phyloP scores from a whole-genome alignment of 306 rosid species.

The Prunus salicina region DNA sequence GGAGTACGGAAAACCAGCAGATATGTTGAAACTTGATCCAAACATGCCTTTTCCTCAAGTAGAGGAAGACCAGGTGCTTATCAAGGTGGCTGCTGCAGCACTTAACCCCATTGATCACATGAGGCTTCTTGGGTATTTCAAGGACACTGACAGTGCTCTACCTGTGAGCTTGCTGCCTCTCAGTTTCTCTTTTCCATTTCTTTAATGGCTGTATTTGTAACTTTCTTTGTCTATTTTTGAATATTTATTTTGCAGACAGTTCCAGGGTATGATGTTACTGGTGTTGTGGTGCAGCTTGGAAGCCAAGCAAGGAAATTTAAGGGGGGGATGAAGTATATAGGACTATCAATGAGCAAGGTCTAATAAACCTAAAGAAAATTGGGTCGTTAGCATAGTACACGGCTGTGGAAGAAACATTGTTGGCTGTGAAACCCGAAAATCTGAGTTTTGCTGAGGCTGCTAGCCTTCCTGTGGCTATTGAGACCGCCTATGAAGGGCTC shows the following conservation, averaged over 20 bases:
- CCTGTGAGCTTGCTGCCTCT: constrained; percentile 10
- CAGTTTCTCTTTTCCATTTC: too few species aligned
- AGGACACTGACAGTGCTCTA: constrained; percentile 13
- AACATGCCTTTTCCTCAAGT: constrained; percentile 38
- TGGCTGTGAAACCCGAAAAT: constrained; percentile 61
- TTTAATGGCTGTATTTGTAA: too few species aligned
- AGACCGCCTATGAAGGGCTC: constrained; percentile 71
- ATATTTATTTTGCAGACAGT: constrained; percentile 31
- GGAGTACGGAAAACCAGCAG: constrained; percentile 40
- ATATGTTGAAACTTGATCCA: constrained; percentile 46
- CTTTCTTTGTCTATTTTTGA: too few species aligned
- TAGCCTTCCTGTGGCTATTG: constrained; percentile 61
- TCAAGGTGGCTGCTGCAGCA: constrained; percentile 66
- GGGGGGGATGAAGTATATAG: constrained; percentile 71
- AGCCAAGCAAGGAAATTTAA: constrained; percentile 53
- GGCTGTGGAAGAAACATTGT: constrained; percentile 48
- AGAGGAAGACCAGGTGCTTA: constrained; percentile 50
- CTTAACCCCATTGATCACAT: constrained; percentile 63
- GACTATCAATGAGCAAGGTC: constrained; percentile 41
- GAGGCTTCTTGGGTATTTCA: constrained; percentile 39
- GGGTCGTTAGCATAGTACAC: constrained; percentile 77
- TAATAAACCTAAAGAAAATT: constrained; percentile 25
- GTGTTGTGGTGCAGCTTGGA: constrained; percentile 64
- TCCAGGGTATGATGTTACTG: constrained; percentile 68
- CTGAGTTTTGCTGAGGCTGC: constrained; percentile 76